phyloP scores from a whole-genome alignment of 352 stramenopile genomes.

The Phytophthora tentaculata region DNA sequence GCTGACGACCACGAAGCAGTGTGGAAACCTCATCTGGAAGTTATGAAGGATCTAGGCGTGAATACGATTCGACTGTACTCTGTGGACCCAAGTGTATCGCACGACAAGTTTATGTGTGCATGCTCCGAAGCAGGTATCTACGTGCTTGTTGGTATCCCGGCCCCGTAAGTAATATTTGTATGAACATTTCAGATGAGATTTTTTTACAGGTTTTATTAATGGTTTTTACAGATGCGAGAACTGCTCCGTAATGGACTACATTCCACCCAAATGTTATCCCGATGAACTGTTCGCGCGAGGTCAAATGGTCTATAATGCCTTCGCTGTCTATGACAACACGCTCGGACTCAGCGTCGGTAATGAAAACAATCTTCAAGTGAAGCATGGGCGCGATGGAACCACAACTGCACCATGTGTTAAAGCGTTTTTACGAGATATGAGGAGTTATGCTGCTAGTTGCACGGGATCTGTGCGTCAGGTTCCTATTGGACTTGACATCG shows the following conservation, averaged over 20 bases:
- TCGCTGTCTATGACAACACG: constrained; percentile 78
- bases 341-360: constrained; percentile 66
- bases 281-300: constrained; percentile 54
- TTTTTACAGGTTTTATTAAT: not conserved
- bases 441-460: constrained; percentile 53
- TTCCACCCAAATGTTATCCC: constrained; percentile 59
- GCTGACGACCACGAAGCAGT: constrained; percentile 62
- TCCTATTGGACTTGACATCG: constrained; percentile 67
- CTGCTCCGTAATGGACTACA: constrained; percentile 53
- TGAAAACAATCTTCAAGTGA: constrained; percentile 54
- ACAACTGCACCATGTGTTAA: constrained; percentile 61
- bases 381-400: constrained; percentile 22
- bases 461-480: constrained; percentile 56
- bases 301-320: constrained; percentile 73
- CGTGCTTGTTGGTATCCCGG: constrained; percentile 67
- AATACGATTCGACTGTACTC: constrained; percentile 77
- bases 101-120: constrained; percentile 89
- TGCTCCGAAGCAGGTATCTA: constrained; percentile 57
- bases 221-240: constrained; percentile 43
- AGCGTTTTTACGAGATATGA: constrained; percentile 59
- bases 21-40: constrained; percentile 60
- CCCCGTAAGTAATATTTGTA: constrained; percentile 34
- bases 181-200: not conserved
- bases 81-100: constrained; percentile 59
- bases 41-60: constrained; percentile 62